phyloP scores from a whole-genome alignment of 2,329 filamentous ascomycete genomes.

The Hypoxylon sp. region DNA sequence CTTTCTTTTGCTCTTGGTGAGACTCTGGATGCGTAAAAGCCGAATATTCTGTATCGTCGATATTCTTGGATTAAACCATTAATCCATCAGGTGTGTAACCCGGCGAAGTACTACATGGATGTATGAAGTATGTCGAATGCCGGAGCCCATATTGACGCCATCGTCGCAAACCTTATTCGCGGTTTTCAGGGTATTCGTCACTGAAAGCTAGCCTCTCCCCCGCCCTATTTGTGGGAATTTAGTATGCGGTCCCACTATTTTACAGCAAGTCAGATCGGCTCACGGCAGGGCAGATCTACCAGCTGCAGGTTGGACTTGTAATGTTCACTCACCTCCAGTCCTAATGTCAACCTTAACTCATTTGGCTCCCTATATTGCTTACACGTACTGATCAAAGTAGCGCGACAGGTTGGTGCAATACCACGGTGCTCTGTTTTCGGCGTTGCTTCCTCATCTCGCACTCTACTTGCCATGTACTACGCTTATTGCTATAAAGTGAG shows the following conservation, averaged over 20 bases:
- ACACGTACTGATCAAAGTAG: slow-evolving; percentile 27
- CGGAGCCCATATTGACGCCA: not conserved
- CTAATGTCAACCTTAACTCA: slow-evolving; percentile 8
- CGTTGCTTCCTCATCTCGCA: not conserved
- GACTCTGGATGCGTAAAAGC: not conserved
- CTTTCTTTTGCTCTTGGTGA: not conserved
- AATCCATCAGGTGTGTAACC: not conserved
- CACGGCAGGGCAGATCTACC: slow-evolving; percentile 25
- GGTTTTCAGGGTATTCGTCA: not conserved
- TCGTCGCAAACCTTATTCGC: not conserved
- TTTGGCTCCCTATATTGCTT: slow-evolving; percentile 24
- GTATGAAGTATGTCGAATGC: slow-evolving; percentile 26
- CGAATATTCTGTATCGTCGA: slow-evolving; percentile 18
- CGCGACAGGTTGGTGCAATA: slow-evolving; percentile 5
- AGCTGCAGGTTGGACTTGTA: too few species aligned
- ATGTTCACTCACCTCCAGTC: too few species aligned
- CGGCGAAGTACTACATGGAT: slow-evolving; percentile 17
- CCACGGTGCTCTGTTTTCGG: not conserved
- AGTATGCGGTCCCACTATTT: slow-evolving; percentile 7
- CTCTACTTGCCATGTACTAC: not conserved
- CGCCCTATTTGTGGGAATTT: slow-evolving; percentile 38
- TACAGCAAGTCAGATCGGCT: slow-evolving; percentile 15
- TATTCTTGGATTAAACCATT: not conserved
- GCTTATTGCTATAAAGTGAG: slow-evolving; percentile 8
- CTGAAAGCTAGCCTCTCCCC: slow-evolving; percentile 23